Percentiles rank a stretch among this genome's conserved stretches.
Conservation (phyloP, 2,329 filamentous ascomycete species). For the Zymoseptoria tritici region DNA sequence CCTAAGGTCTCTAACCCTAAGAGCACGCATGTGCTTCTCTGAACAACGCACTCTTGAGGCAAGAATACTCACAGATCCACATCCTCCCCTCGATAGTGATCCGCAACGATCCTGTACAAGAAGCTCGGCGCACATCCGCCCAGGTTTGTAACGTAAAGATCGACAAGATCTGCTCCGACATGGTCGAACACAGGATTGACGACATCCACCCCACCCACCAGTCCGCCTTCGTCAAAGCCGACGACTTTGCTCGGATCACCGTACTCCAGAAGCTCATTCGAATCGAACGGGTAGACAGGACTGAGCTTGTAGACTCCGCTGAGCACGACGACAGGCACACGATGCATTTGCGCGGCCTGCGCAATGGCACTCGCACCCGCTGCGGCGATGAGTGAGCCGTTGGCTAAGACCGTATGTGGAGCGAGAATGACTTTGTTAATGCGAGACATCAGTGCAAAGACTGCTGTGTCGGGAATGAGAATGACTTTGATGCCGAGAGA, state of each 20-base stretch:
- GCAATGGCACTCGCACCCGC: constrained; percentile 79
- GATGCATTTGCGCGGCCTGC: constrained; percentile 72
- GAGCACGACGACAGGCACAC: constrained; percentile 79
- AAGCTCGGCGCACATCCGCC: constrained; percentile 64
- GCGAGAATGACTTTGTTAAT: constrained; percentile 93
- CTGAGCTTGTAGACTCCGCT: constrained; percentile 91
- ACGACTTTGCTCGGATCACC: constrained; percentile 72
- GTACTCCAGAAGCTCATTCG: constrained; percentile 76
- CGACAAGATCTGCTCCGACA: constrained; percentile 66
- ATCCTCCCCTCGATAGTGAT: constrained; percentile 70
- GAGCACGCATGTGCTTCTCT: too few relatives aligned
- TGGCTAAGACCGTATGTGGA: constrained; percentile 78
- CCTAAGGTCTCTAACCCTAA: too few relatives aligned
- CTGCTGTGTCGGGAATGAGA: constrained; percentile 72
- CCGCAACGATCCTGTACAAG: constrained; percentile 63
- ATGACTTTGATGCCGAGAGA: constrained; percentile 75
- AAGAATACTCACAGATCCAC: constrained; percentile 41
- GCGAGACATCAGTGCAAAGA: constrained; percentile 89
- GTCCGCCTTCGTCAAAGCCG: constrained; percentile 67
- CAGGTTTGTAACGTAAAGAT: constrained; percentile 81
- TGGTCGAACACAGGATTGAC: constrained; percentile 77
- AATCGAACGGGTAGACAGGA: constrained; percentile 78
- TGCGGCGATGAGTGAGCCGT: constrained; percentile 77
- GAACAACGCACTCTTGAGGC: too few relatives aligned
- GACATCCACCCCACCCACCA: constrained; percentile 71